These are phyloP conservation scores for Eucalyptus coolabah DNA, from an alignment of 345 rosid genomes.

Conservation along the genomic window DNA sequence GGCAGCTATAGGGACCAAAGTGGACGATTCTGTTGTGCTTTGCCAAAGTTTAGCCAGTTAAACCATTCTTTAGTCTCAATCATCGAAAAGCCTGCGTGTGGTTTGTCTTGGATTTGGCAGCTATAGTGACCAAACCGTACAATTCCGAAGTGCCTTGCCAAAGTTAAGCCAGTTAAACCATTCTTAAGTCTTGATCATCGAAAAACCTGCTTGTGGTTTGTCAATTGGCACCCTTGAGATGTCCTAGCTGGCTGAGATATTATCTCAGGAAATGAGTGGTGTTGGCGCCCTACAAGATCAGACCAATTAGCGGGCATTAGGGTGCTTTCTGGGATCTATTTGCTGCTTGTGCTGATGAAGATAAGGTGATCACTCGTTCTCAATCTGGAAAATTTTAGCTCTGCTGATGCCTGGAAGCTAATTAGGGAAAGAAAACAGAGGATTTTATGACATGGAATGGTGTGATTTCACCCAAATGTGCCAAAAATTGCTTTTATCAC, in stretches of 20 bases:
- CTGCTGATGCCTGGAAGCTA: neutral
- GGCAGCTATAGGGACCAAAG: neutral
- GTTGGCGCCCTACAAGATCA: neutral
- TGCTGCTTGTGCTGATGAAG: neutral
- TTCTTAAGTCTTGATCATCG: neutral
- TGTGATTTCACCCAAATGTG: neutral
- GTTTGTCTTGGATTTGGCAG: neutral
- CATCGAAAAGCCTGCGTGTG: neutral
- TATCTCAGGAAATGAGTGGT: neutral
- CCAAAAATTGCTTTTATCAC: neutral
- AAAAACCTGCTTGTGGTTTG: neutral
- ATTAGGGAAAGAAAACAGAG: neutral
- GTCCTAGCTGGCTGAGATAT: neutral
- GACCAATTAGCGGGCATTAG: neutral
- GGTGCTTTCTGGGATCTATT: neutral
- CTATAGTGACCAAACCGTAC: neutral
- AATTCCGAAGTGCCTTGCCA: neutral
- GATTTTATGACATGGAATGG: neutral
- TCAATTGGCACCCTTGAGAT: neutral
- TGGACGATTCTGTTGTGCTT: neutral
- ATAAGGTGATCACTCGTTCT: neutral
- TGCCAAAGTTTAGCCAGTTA: neutral
- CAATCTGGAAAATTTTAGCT: neutral
- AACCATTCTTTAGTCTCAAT: neutral
- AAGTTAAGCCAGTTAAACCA: neutral